These are phyloP conservation scores for Chlamydomonas reinhardtii DNA, from an alignment of 163 green algal species.

Conservation along the genomic window DNA sequence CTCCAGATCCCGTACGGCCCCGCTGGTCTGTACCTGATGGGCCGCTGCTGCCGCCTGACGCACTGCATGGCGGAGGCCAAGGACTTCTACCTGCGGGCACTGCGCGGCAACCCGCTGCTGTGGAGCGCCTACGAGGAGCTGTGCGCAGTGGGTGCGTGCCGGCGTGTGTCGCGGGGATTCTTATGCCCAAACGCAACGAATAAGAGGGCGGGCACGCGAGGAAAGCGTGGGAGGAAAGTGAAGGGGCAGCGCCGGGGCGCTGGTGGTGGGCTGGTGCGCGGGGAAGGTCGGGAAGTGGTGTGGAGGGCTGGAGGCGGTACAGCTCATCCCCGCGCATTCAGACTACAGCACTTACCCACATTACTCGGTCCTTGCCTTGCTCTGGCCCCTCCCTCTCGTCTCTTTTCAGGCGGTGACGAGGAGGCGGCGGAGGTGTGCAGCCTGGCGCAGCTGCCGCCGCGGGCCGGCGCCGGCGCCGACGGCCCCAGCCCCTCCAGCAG, in stretches of 20 bases:
- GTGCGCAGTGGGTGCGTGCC: constrained; percentile 82
- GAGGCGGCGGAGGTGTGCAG: constrained; percentile 63
- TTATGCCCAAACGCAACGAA: no score
- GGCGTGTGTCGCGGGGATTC: no score
- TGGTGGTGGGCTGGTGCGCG: no score
- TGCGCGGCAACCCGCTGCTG: constrained; percentile 89
- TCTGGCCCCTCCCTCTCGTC: no score
- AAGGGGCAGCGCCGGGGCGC: no score
- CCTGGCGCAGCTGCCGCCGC: constrained; percentile 32
- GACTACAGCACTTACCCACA: no score
- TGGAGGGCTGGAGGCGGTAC: no score
- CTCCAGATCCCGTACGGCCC: constrained; percentile 85
- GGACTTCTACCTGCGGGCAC: constrained; percentile 78
- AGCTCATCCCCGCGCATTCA: no score
- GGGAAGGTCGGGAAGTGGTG: no score
- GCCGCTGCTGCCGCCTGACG: constrained; percentile 77
- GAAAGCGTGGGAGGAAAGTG: no score
- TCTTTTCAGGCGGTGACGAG: constrained; percentile 47
- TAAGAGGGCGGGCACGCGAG: background rate
- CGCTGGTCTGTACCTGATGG: constrained; percentile 91
- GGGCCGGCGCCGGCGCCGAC: constrained; percentile 1
- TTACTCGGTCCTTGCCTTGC: no score
- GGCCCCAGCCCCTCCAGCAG: constrained; percentile 34
- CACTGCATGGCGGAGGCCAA: constrained; percentile 71
- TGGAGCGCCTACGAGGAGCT: constrained; percentile 96